Evolutionary conservation across 805 yeast species (phyloP).

Genomic region (Saturnispora hagleri): DNA sequence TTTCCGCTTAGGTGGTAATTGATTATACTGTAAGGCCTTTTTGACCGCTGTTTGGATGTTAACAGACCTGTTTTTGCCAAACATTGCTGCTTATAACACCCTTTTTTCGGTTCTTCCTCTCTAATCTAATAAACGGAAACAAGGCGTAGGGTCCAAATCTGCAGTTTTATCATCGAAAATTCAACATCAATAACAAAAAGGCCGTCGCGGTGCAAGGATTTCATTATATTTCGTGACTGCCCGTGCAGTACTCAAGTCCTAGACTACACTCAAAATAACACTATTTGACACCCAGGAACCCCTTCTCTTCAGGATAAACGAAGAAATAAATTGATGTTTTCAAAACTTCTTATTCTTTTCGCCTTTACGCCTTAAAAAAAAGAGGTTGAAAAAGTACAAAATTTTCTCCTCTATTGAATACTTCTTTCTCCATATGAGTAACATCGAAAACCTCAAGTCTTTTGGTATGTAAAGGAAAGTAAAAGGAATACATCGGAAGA

Average conservation of each 20-base stretch:
- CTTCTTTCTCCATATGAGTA: constrained; percentile 47
- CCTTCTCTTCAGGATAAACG: background rate
- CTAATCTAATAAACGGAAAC: background rate
- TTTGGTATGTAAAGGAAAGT: constrained; percentile 39
- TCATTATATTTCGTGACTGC: too few relatives aligned
- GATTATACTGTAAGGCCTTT: constrained; percentile 82
- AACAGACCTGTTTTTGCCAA: constrained; percentile 24
- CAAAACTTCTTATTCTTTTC: background rate
- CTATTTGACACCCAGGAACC: background rate
- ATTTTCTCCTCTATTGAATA: background rate
- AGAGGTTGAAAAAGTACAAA: background rate
- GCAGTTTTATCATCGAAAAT: background rate
- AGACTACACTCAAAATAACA: background rate
- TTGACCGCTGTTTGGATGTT: constrained; percentile 45
- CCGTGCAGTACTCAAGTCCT: too few relatives aligned
- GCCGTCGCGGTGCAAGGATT: background rate
- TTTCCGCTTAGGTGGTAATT: constrained; percentile 88
- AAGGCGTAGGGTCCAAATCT: background rate
- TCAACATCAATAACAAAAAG: background rate
- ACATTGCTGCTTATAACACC: constrained; percentile 11
- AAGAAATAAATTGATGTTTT: background rate
- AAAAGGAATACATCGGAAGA: background rate
- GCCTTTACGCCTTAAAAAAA: background rate
- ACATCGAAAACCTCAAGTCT: constrained; percentile 84
- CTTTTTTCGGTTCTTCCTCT: too few relatives aligned